Evolutionary conservation across 2,329 filamentous ascomycete species (phyloP), one percentile per base, ranked within the genome.

Genomic region (Fusarium pilosicola): DNA sequence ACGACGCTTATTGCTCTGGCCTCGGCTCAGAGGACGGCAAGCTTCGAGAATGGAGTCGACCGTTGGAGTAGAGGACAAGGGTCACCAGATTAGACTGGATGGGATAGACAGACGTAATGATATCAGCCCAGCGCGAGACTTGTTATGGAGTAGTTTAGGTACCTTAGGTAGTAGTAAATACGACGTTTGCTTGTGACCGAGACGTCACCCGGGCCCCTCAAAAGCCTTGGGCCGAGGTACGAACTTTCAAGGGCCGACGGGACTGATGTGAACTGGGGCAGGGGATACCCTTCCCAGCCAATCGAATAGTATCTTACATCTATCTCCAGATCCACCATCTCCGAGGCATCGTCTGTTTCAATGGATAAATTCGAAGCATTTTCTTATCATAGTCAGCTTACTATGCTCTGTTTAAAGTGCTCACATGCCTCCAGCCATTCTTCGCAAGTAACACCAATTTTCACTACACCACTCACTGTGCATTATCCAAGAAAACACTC

Each of bases 161-260:
- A 28, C 26, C 26, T 28, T 7, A 32, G 30, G 30, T 32, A 32
- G 30, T 32, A 45, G 26, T 42, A 44, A 30, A 30, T 48, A 34
- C 62, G 34, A 45, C 46, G 60, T 55, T 65, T 74, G 71, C 71
- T 72, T 74, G 71, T 74, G 71, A 74, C 73, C 57, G 58, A 75
- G 70, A 76, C 68, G 70, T 77, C 76, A 77, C 69, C 65, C 60
- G 52, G 48, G 60, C 75, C 74, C 75, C 72, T 64, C 70, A 59
- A 62, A 70, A 34, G 68, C 76, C 76, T 75, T 77, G 76, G 76
- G 73, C 76, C 76, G 76, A 77, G 76, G 76, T 77, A 70, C 68
- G 44, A 52, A 66, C 32, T 55, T 54, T 57, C 41, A 63, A 70
- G 70, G 65, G 63, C 65, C 70, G 62, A 67, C 70, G 57, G 51